phyloP scores from a whole-genome alignment of 495 filamentous ascomycete genomes.

The Daldinia concentrica region DNA sequence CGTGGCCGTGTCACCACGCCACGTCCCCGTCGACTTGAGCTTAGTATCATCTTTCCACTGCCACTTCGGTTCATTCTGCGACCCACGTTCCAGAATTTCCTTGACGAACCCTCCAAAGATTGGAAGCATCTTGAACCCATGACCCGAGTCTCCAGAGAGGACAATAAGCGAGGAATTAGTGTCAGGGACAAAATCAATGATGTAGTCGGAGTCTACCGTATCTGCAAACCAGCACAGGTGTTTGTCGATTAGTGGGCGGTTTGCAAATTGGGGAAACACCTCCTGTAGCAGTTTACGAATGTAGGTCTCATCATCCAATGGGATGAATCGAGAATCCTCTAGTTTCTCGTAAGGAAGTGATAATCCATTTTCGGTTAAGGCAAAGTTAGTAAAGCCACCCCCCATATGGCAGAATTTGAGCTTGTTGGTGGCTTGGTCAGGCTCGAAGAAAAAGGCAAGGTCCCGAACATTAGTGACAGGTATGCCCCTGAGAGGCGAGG shows the following conservation, averaged over 20 bases:
- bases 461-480: constrained; percentile 62
- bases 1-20: constrained; percentile 10
- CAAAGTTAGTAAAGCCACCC: constrained; percentile 60
- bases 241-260: constrained; percentile 56
- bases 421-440: constrained; percentile 59
- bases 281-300: constrained; percentile 56
- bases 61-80: constrained; percentile 54
- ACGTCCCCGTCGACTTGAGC: constrained; percentile 1
- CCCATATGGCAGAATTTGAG: constrained; percentile 65
- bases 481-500: constrained; percentile 55
- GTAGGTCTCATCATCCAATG: constrained; percentile 56
- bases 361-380: constrained; percentile 13
- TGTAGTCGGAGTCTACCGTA: constrained; percentile 61
- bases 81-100: constrained; percentile 48
- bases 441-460: constrained; percentile 66
- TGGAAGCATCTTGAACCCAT: constrained; percentile 65
- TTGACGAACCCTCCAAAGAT: constrained; percentile 59
- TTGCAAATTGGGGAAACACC: constrained; percentile 58
- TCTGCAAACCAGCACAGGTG: constrained; percentile 65
- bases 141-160: constrained; percentile 60
- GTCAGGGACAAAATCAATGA: constrained; percentile 61
- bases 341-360: constrained; percentile 38
- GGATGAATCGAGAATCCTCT: constrained; percentile 53
- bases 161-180: constrained; percentile 52
- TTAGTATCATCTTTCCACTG: constrained; percentile 51